Conservation (phyloP, 1,139 yeast species). For the Sporopachydermia cereana region DNA sequence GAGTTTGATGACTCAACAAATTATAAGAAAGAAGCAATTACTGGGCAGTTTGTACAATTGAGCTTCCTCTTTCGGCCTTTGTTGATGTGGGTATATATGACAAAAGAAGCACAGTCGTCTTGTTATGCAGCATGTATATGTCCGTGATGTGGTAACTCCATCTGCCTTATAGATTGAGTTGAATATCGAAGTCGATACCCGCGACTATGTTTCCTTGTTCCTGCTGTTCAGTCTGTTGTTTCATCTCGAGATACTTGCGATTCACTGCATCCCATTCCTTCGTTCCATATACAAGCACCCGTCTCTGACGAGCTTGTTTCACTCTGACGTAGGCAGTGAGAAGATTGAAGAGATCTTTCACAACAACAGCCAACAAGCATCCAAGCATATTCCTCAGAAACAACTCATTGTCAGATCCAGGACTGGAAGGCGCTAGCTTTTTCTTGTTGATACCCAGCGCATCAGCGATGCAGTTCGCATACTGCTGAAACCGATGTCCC, state of each 20-base stretch:
- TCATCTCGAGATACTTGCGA: constrained; percentile 9
- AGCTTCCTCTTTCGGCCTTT: too few relatives aligned
- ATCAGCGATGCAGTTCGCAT: too few relatives aligned
- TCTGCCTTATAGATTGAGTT: constrained; percentile 7
- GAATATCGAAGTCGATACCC: constrained; percentile 6
- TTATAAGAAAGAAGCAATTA: too few relatives aligned
- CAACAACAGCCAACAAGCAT: constrained; percentile 27
- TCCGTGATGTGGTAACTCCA: too few relatives aligned
- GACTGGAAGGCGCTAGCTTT: constrained; percentile 14
- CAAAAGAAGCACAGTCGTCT: too few relatives aligned
- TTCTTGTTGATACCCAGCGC: constrained; percentile 1
- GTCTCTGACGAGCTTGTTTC: constrained; percentile 15
- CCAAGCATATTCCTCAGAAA: constrained; percentile 37
- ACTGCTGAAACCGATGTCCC: constrained; percentile 14
- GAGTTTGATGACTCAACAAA: too few relatives aligned
- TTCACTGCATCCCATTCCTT: constrained; percentile 8
- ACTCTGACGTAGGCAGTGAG: constrained; percentile 18
- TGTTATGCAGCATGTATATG: too few relatives aligned
- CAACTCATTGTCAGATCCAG: constrained; percentile 15
- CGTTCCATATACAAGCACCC: constrained; percentile 15
- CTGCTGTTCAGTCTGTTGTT: constrained; percentile 8
- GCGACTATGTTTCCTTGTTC: background rate
- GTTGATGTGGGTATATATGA: too few relatives aligned
- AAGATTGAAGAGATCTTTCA: constrained; percentile 28
- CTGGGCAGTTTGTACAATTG: too few relatives aligned